Base-by-base conservation (phyloP, 495 filamentous ascomycete species). In the Penicillium subrubescens region DNA sequence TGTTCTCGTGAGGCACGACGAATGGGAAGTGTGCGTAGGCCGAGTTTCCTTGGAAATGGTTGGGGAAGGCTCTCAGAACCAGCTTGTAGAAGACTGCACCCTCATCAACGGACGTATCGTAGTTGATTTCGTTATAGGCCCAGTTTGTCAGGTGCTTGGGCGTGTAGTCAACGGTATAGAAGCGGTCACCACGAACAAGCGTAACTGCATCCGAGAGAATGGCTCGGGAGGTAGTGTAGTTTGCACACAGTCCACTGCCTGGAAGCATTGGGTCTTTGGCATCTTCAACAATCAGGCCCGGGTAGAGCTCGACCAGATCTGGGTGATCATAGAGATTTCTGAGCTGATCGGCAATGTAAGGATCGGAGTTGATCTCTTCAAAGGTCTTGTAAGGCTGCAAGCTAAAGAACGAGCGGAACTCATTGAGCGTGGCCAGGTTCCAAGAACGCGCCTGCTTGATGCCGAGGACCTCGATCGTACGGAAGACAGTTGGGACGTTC, bases 181-280 rank as follows among this genome's bases (percentile, higher is more conserved):
- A 93, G 7, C 93, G 83, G 73, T 97, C 93, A 19, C 92, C 90
- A 37, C 93, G 86, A 41, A 96, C 92, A n/a, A 96, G 78, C 41
- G 87, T 87, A 8, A 93, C 90, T 2, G 93, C 93, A 73, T 97
- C 93, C 0, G 91, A 94, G 6, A 97, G 81, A 57, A 97, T 89
- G 1, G 90, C 90, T 64, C 91, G 86, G 2, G 91, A 93, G 54
- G 91, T 89, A 15, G 93, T 96, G 77, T 87, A 97, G 27, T 89
- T 89, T 8, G 92, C 90, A 56, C 88, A 88, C 44, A 97, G 86
- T 55, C 93, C 93, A 53, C 91, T 90, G 56, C 92, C 93, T 5
- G 93, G 92, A 0, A 82, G 75, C 81, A 90, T 87, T 1, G 89
- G 81, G 44, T 83, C 75, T 72, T 96, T 97, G 29, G 88, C 85